Evolutionary conservation across 2,329 filamentous ascomycete genomes (phyloP).

Genomic region (Albophoma yamanashiensis): DNA sequence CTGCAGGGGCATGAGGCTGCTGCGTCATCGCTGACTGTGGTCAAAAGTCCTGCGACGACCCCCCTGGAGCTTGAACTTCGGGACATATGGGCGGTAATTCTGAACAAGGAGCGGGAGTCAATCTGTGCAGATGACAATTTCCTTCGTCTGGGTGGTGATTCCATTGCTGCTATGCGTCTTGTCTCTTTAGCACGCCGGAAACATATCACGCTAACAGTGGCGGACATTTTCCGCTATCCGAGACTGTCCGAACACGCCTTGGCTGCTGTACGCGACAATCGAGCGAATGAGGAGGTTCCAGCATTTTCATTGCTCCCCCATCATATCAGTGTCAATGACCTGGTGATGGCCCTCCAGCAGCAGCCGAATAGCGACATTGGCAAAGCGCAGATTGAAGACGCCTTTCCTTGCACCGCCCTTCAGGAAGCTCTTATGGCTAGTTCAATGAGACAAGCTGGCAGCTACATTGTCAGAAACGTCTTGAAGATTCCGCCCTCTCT

Average conservation of each 20-base stretch:
- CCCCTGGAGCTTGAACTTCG: conserved; percentile 3
- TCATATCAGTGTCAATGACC: too few species aligned
- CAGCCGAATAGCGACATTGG: not conserved
- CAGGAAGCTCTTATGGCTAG: conserved; percentile 27
- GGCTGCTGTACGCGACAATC: not conserved
- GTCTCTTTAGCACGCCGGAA: conserved; percentile 1
- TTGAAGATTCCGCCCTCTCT: conserved; percentile 9
- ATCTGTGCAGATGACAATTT: conserved; percentile 8
- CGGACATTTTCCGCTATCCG: conserved; percentile 3
- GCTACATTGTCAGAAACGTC: conserved; percentile 22
- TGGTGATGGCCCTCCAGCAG: not conserved
- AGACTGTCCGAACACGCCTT: not conserved
- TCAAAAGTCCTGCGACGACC: not conserved
- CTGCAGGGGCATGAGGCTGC: not conserved
- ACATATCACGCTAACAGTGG: conserved; percentile 10
- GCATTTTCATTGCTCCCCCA: not conserved
- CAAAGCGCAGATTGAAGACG: conserved; percentile 12
- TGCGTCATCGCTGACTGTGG: not conserved
- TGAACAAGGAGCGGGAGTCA: conserved; percentile 1
- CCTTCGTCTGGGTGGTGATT: conserved; percentile 24
- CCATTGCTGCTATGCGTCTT: conserved; percentile 9
- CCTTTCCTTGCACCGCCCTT: conserved; percentile 26
- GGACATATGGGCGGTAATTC: conserved; percentile 7
- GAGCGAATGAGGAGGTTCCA: not conserved
- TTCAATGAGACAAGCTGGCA: conserved; percentile 16